phyloP scores from a whole-genome alignment of 768 basidiomycete species.

The Thelephora aurantiotincta region DNA sequence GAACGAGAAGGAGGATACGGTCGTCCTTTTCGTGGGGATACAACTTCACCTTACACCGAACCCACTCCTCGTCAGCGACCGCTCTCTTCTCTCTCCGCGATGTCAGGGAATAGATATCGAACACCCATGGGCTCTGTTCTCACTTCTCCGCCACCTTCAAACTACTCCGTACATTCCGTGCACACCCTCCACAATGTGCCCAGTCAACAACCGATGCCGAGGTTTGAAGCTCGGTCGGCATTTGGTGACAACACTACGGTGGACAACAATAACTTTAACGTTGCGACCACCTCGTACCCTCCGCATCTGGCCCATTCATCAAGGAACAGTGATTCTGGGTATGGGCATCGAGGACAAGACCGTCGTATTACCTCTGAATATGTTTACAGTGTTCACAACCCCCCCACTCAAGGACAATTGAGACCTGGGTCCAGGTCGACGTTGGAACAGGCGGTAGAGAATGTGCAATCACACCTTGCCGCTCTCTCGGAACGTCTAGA shows the following conservation, averaged over 20 bases:
- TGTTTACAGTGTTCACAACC: slow-evolving; percentile 5
- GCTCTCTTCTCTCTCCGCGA: slow-evolving; percentile 68
- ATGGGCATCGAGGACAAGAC: no score
- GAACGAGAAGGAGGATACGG: slow-evolving; percentile 40
- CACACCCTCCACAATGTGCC: slow-evolving; percentile 23
- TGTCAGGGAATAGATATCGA: slow-evolving; percentile 65
- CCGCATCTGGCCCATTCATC: slow-evolving; percentile 7
- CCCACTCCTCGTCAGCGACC: slow-evolving; percentile 39
- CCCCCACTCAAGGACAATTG: slow-evolving; percentile 12
- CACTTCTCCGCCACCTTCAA: slow-evolving; percentile 30
- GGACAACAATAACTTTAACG: slow-evolving; percentile 12
- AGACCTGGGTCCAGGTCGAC: slow-evolving; percentile 35
- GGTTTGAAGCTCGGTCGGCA: slow-evolving; percentile 59
- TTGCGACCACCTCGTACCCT: slow-evolving; percentile 9
- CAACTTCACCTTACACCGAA: slow-evolving; percentile 13
- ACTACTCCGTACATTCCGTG: slow-evolving; percentile 5
- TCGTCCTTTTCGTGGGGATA: slow-evolving; percentile 16
- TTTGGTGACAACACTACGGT: slow-evolving; percentile 34
- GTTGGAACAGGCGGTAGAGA: slow-evolving; percentile 68
- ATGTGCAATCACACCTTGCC: slow-evolving; percentile 68
- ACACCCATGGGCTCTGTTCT: slow-evolving; percentile 58
- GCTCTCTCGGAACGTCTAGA: slow-evolving; percentile 62
- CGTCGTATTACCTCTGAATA: background rate
- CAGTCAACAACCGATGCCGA: slow-evolving; percentile 55
- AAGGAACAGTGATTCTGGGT: slow-evolving; percentile 3